Percentiles rank a stretch among this genome's conserved stretches.
Evolutionary conservation across 2,329 filamentous ascomycete species (phyloP).

Genomic region (Aurifilum marmelostoma): DNA sequence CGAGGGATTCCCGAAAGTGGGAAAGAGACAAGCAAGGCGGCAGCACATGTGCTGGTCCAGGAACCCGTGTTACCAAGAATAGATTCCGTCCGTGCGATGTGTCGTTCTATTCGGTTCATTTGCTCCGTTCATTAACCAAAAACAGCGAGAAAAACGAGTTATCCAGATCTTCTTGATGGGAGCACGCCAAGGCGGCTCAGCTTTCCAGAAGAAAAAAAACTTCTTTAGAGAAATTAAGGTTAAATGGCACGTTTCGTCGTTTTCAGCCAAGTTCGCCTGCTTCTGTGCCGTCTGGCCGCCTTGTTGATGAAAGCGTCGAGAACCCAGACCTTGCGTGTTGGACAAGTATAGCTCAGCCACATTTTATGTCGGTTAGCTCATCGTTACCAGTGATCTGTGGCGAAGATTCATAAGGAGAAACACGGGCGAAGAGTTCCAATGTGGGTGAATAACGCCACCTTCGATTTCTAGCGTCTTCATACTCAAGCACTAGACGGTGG

Average conservation of each 20-base stretch:
- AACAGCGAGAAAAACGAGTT: not conserved
- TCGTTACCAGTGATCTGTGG: not conserved
- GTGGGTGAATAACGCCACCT: not conserved
- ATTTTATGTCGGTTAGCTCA: not conserved
- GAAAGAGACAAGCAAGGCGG: too few species aligned
- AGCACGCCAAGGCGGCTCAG: not conserved
- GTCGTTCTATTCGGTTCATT: not conserved
- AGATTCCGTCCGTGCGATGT: not conserved
- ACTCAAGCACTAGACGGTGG: not conserved
- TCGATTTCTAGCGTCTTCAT: not conserved
- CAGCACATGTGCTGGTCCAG: not conserved
- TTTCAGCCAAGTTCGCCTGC: not conserved
- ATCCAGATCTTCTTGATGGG: not conserved
- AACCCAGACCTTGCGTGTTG: not conserved
- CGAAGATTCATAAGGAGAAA: not conserved
- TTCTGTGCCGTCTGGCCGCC: not conserved
- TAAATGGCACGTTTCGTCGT: conserved; percentile 1
- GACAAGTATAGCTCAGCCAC: not conserved
- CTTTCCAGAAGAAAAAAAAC: not conserved
- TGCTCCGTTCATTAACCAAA: not conserved
- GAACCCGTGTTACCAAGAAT: conserved; percentile 6
- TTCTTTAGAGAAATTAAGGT: not conserved
- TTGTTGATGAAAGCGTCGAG: not conserved
- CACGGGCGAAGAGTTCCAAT: not conserved
- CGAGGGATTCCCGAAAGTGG: too few species aligned